Evolutionary conservation across 169 alveolate genomes (phyloP).

Genomic region (Plasmodium gonderi): DNA sequence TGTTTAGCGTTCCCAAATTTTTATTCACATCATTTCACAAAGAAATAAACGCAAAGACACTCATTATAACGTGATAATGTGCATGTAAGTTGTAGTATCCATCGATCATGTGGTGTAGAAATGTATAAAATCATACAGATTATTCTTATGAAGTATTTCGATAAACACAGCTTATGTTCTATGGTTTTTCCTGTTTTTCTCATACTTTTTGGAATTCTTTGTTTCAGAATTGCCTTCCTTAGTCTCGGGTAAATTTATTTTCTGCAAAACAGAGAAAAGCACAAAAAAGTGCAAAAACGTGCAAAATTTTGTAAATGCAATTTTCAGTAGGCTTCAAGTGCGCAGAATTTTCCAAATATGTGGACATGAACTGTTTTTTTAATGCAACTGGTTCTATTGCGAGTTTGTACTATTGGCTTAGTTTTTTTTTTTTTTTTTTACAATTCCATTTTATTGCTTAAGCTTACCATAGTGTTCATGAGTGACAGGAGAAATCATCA

Average conservation of each 20-base stretch:
- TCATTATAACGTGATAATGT: not conserved
- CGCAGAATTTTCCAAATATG: not conserved
- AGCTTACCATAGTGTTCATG: constrained; percentile 1
- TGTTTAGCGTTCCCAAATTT: no score
- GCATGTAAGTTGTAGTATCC: not conserved
- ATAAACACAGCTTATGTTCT: not conserved
- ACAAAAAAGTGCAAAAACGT: no score
- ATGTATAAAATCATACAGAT: not conserved
- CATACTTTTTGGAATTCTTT: constrained; percentile 57
- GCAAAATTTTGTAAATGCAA: not conserved
- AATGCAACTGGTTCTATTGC: not conserved
- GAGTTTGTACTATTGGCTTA: not conserved
- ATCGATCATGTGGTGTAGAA: not conserved
- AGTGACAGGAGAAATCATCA: not conserved
- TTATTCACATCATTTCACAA: no score
- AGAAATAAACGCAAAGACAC: not conserved
- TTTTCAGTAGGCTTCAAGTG: not conserved
- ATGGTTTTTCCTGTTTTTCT: not conserved
- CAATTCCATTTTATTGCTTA: not conserved
- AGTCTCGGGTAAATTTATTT: constrained; percentile 8
- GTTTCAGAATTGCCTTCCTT: constrained; percentile 37
- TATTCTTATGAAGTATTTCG: not conserved
- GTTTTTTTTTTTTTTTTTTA: no score
- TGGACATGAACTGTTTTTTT: not conserved
- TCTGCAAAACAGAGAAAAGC: constrained; percentile 8